phyloP scores from a whole-genome alignment of 805 yeast genomes.

The Suhomyces sp. region DNA sequence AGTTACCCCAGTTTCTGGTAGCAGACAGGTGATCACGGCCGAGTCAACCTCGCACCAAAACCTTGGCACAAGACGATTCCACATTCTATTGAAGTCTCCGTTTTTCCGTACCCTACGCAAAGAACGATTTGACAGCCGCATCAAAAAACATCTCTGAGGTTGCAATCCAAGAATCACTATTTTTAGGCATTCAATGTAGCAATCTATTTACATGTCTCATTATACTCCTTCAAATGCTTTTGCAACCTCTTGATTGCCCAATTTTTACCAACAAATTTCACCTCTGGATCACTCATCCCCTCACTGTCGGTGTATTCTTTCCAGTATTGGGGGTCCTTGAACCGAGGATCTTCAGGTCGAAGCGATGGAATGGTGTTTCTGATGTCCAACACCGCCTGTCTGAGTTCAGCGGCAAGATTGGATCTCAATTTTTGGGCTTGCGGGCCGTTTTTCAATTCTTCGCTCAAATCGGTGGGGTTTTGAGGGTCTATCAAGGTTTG shows the following conservation, averaged over 20 bases:
- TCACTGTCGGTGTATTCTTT: constrained; percentile 57
- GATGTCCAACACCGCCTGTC: constrained; percentile 58
- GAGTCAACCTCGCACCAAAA: too few species aligned
- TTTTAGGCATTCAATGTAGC: not conserved
- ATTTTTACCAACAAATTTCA: constrained; percentile 71
- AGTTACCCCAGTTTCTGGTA: too few species aligned
- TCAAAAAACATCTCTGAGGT: too few species aligned
- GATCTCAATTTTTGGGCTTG: constrained; percentile 68
- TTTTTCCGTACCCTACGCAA: too few species aligned
- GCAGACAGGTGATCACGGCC: too few species aligned
- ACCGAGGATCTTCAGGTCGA: constrained; percentile 64
- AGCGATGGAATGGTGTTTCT: constrained; percentile 39
- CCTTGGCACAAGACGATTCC: too few species aligned
- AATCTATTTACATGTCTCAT: not conserved
- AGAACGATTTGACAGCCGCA: too few species aligned
- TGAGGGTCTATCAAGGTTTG: constrained; percentile 48
- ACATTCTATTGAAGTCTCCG: too few species aligned
- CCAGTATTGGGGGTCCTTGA: constrained; percentile 75
- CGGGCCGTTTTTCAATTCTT: constrained; percentile 58
- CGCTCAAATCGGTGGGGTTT: constrained; percentile 57
- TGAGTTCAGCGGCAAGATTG: constrained; percentile 62
- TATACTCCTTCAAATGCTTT: constrained; percentile 33
- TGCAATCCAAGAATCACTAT: too few species aligned
- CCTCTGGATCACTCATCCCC: constrained; percentile 66
- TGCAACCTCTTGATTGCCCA: constrained; percentile 81